Evolutionary conservation across 148 eudicot species (phyloP).

Genomic region (Hydrangea macrophylla): DNA sequence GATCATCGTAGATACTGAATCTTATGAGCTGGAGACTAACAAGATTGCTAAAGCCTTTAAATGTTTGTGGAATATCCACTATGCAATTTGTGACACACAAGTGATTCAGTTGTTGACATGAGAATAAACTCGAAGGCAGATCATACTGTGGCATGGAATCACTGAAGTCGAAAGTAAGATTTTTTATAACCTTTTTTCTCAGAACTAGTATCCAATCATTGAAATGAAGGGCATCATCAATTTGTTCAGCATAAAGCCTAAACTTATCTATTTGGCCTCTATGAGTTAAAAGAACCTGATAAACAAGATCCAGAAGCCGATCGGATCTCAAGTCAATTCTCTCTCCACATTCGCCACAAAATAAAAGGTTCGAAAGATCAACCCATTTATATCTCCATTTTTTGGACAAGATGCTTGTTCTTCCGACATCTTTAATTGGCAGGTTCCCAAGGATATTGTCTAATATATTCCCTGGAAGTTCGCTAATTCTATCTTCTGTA

Average conservation of each 20-base stretch:
- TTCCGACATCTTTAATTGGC: not conserved
- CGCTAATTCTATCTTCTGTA: not conserved
- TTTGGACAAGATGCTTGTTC: not conserved
- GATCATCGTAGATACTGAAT: not conserved
- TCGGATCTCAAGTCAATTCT: not conserved
- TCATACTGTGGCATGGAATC: no score
- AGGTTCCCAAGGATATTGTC: not conserved
- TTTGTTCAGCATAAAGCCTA: no score
- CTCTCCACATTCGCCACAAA: not conserved
- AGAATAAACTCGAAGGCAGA: no score
- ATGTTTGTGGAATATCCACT: no score
- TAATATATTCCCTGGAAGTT: not conserved
- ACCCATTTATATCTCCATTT: slow-evolving; percentile 1
- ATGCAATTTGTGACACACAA: not conserved
- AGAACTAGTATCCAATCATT: no score
- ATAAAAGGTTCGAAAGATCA: not conserved
- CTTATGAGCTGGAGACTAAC: not conserved
- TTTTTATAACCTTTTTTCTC: not conserved
- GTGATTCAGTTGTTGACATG: not conserved
- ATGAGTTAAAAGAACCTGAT: not conserved
- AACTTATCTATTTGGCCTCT: not conserved
- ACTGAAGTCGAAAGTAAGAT: not conserved
- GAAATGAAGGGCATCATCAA: no score
- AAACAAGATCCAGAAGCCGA: not conserved
- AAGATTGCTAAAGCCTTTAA: not conserved